Conservation (phyloP, 2,329 filamentous ascomycete species). For the Aspergillus fumigatiaffinis region DNA sequence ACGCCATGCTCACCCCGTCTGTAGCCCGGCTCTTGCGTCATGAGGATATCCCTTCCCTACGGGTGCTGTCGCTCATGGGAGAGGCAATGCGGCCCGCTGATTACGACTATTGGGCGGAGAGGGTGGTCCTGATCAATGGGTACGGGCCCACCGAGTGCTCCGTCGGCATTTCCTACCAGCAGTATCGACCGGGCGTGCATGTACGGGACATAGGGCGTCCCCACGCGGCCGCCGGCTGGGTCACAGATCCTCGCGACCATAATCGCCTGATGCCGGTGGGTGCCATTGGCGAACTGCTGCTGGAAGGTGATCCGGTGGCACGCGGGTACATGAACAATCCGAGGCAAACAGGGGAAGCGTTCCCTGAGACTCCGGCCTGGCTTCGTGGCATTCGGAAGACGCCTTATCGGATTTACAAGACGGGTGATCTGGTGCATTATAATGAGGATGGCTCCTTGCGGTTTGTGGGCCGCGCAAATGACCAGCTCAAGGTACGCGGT, state of each 20-base stretch:
- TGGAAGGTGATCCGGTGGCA: not conserved
- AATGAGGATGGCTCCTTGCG: not conserved
- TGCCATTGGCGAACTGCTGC: not conserved
- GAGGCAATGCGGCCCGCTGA: conserved; percentile 2
- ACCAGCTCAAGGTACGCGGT: conserved; percentile 6
- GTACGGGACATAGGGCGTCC: no score
- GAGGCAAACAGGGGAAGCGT: not conserved
- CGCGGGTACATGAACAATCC: not conserved
- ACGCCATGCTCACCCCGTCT: conserved; percentile 54
- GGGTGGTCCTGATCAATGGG: not conserved
- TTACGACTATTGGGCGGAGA: not conserved
- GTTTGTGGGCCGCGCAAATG: conserved; percentile 6
- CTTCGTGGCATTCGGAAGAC: not conserved
- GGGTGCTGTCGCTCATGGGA: conserved; percentile 21
- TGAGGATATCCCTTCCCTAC: conserved; percentile 28
- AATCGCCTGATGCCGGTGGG: conserved; percentile 5
- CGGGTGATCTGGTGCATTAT: conserved; percentile 7
- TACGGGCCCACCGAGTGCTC: conserved; percentile 10
- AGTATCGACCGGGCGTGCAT: no score
- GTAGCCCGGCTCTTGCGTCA: conserved; percentile 39
- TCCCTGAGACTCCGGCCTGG: not conserved
- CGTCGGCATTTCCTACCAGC: not conserved
- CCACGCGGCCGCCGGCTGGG: not conserved
- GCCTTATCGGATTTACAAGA: conserved; percentile 1
- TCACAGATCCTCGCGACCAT: not conserved